Conservation (phyloP, 345 rosid species). For the Bretschneidera sinensis region DNA sequence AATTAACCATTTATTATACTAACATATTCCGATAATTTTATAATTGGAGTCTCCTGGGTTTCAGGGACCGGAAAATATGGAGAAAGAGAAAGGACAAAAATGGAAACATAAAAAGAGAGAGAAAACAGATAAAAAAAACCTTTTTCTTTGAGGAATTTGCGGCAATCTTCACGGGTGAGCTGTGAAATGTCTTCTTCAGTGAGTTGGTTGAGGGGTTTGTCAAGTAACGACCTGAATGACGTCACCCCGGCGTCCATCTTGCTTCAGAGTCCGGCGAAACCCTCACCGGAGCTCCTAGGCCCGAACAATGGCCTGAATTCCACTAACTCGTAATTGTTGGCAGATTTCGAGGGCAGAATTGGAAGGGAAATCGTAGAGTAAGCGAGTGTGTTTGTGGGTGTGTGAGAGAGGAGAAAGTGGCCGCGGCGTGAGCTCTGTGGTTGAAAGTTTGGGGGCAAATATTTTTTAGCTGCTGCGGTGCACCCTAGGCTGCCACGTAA, state of each 20-base stretch:
- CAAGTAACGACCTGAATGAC: constrained; percentile 61
- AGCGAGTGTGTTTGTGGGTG: not conserved
- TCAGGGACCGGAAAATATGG: constrained; percentile 27
- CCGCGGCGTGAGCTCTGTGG: constrained; percentile 18
- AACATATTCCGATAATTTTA: too few relatives aligned
- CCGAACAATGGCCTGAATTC: constrained; percentile 32
- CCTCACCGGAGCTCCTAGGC: constrained; percentile 16
- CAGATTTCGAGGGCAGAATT: constrained; percentile 17
- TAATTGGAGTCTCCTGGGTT: constrained; percentile 5
- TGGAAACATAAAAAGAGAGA: constrained; percentile 11
- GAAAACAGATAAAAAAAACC: constrained; percentile 29
- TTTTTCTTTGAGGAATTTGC: constrained; percentile 85
- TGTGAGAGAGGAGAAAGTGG: constrained; percentile 15
- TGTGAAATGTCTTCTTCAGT: constrained; percentile 97
- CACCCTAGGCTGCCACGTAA: constrained; percentile 93
- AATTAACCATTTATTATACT: too few relatives aligned
- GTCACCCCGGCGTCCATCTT: constrained; percentile 46
- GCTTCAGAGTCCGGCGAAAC: constrained; percentile 23
- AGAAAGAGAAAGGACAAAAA: constrained; percentile 23
- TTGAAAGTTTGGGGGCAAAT: constrained; percentile 15
- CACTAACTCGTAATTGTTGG: constrained; percentile 17
- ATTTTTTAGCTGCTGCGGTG: constrained; percentile 26
- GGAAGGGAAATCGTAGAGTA: not conserved
- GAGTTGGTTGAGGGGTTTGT: constrained; percentile 69
- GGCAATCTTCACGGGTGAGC: constrained; percentile 95